phyloP scores from a whole-genome alignment of 2,329 filamentous ascomycete genomes.

The Paraconiothyrium sp. region DNA sequence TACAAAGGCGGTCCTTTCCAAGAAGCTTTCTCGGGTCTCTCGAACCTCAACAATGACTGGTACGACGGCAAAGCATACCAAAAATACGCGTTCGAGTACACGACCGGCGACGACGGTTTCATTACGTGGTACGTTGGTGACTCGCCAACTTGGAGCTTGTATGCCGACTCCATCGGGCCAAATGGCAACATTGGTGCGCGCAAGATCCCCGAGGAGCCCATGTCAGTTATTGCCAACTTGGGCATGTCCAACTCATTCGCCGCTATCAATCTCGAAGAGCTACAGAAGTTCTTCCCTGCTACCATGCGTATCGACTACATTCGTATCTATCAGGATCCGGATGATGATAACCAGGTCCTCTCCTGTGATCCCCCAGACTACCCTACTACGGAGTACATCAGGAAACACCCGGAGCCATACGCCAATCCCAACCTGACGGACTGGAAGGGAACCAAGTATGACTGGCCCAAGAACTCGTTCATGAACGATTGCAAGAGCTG shows the following conservation, averaged over 20 bases:
- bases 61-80: conserved; percentile 65
- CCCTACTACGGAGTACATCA: conserved; percentile 74
- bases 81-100: conserved; percentile 66
- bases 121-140: conserved; percentile 76
- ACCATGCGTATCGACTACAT: conserved; percentile 75
- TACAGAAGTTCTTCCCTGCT: conserved; percentile 67
- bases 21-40: conserved; percentile 64
- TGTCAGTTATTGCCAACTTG: conserved; percentile 74
- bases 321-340: conserved; percentile 73
- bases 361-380: conserved; percentile 75
- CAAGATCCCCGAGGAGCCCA: conserved; percentile 71
- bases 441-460: conserved; percentile 64
- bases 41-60: conserved; percentile 66
- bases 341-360: conserved; percentile 63
- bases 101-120: conserved; percentile 65
- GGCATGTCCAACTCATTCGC: conserved; percentile 76
- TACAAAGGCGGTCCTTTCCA: conserved; percentile 66
- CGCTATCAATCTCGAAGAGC: conserved; percentile 65
- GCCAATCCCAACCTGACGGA: conserved; percentile 70
- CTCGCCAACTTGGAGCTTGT: conserved; percentile 71
- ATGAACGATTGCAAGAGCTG: conserved; percentile 63
- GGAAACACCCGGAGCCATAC: conserved; percentile 68
- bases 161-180: conserved; percentile 67
- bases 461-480: conserved; percentile 70
- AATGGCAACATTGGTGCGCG: conserved; percentile 76